phyloP scores from a whole-genome alignment of 495 filamentous ascomycete species.

The Penicillium daleae region DNA sequence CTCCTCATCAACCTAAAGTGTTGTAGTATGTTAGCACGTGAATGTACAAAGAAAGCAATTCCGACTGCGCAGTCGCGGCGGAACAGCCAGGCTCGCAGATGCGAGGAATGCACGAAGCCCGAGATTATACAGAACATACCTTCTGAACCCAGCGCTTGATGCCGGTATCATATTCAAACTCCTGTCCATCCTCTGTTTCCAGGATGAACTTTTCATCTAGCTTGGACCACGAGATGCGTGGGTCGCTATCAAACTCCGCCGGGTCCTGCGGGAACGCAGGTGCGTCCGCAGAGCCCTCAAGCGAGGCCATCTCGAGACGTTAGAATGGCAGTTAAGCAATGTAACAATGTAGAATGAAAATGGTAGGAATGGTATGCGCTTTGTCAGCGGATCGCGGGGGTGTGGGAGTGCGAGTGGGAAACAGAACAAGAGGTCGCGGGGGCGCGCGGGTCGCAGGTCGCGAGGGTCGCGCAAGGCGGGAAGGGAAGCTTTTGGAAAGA shows the following conservation, averaged over 20 bases:
- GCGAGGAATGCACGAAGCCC: conserved; percentile 13
- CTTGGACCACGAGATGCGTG: conserved; percentile 84
- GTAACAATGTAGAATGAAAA: not conserved
- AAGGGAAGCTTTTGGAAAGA: conserved; percentile 18
- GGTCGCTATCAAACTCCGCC: conserved; percentile 77
- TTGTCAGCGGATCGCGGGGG: not conserved
- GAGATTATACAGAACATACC: conserved; percentile 47
- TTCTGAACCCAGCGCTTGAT: conserved; percentile 80
- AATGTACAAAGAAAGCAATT: not conserved
- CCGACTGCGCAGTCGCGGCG: not conserved
- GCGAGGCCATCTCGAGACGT: conserved; percentile 26
- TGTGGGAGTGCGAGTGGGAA: not conserved
- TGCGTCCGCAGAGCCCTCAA: conserved; percentile 24
- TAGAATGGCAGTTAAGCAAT: not conserved
- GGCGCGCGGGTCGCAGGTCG: not conserved
- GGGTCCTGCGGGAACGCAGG: conserved; percentile 68
- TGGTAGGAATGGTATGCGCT: not conserved
- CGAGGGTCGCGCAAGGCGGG: conserved; percentile 3
- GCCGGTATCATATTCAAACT: conserved; percentile 77
- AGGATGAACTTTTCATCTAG: conserved; percentile 79
- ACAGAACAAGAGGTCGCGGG: not conserved
- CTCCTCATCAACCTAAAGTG: conserved; percentile 70
- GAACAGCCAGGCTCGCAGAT: not conserved
- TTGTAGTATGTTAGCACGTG: conserved; percentile 11
- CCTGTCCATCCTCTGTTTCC: conserved; percentile 81